Conservation (phyloP, 805 yeast species). For the Teunomyces cretensis region DNA sequence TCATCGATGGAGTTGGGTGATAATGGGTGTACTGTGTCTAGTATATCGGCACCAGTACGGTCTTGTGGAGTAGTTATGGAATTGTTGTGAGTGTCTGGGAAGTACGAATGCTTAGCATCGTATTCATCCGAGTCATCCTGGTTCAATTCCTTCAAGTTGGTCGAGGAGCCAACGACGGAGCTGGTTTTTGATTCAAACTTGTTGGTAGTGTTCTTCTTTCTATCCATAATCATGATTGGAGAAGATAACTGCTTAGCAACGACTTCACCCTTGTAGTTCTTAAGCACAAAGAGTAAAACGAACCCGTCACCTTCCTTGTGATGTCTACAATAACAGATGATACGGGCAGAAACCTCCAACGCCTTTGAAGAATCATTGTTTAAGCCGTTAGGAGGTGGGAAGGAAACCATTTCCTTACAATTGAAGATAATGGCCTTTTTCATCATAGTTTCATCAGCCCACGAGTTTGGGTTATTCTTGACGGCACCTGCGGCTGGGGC, state of each 20-base stretch:
- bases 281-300: conserved; percentile 65
- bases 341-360: conserved; percentile 62
- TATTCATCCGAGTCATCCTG: conserved; percentile 7
- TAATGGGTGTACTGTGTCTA: conserved; percentile 34
- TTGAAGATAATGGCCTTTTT: conserved; percentile 88
- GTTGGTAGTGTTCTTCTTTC: conserved; percentile 63
- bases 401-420: conserved; percentile 80
- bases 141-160: conserved; percentile 17
- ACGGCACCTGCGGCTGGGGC: conserved; percentile 22
- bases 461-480: conserved; percentile 60
- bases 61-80: not conserved
- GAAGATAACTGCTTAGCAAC: conserved; percentile 72
- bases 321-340: conserved; percentile 95
- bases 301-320: conserved; percentile 89
- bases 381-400: conserved; percentile 59
- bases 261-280: conserved; percentile 57
- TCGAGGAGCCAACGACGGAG: conserved; percentile 20
- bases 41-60: not conserved
- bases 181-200: conserved; percentile 17
- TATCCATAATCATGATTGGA: conserved; percentile 89
- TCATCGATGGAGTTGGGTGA: conserved; percentile 66
- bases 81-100: not conserved
- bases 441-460: conserved; percentile 73
- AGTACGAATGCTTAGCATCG: not conserved
- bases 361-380: conserved; percentile 31